phyloP scores from a whole-genome alignment of 495 filamentous ascomycete species.

The Neurospora cerealis region DNA sequence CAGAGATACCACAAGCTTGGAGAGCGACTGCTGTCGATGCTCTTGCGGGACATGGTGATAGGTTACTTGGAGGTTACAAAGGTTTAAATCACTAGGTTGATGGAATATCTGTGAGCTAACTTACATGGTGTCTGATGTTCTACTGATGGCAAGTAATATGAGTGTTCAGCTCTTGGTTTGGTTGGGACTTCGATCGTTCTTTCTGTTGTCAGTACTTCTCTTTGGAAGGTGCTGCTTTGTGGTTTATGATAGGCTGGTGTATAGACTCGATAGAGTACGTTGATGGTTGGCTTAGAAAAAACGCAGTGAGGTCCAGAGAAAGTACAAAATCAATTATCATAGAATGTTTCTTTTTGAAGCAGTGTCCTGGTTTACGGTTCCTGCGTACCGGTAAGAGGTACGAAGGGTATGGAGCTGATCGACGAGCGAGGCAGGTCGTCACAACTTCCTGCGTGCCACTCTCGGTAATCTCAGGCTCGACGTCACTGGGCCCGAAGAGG shows the following conservation, averaged over 20 bases:
- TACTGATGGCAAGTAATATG: background rate
- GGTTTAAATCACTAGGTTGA: background rate
- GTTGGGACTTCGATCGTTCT: background rate
- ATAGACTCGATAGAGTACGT: background rate
- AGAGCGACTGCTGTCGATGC: slow-evolving; percentile 14
- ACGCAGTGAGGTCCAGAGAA: background rate
- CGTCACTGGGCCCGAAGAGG: background rate
- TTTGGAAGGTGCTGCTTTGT: background rate
- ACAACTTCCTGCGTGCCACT: background rate
- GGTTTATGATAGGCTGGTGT: background rate
- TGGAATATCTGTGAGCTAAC: background rate
- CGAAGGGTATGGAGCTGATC: background rate
- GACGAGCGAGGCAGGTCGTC: background rate
- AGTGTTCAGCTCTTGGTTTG: background rate
- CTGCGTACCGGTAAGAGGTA: background rate
- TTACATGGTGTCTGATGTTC: slow-evolving; percentile 1
- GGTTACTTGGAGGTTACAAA: background rate
- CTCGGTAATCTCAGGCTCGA: background rate
- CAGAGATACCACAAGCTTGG: slow-evolving; percentile 14
- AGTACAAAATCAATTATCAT: background rate
- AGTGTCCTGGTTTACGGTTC: background rate
- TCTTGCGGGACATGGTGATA: slow-evolving; percentile 18
- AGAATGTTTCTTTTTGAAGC: background rate
- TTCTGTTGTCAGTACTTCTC: background rate
- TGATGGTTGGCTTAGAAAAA: background rate